Evolutionary conservation across 78 protist species (phyloP), one percentile per base, ranked within the genome.

Genomic region (Tieghemostelium lacteum): DNA sequence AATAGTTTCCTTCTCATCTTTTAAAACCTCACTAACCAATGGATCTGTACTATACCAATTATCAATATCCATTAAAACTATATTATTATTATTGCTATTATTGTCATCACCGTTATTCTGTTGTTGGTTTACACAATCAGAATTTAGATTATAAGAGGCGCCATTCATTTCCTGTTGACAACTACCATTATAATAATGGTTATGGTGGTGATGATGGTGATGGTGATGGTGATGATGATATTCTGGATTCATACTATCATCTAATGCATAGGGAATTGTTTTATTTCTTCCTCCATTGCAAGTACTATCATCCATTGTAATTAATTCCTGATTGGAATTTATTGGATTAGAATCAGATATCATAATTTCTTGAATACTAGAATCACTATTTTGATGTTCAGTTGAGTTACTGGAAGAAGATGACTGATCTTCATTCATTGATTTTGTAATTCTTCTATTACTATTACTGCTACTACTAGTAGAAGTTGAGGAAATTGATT

Each of bases 1-100:
- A 10, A 83, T 10, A n/a, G 91, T 69, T 17, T 83, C 91, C 19
- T 60, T 66, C 24, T 55, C 67, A 69, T 83, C 91, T 20, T 57
- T 57, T 24, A 83, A 39, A 22, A 83, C 91, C 17, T 83, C 91
- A 0, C 72, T 58, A 5, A 83, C 91, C 1, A 83, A 57, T n/a
- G 91, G 91, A 83, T 83, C 91, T 10, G 75, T 74, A n/a, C 69
- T 49, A 69, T 83, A 83, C 76, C 91, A 83, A 6, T 42, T 52
- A 58, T 83, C 91, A 28, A 83, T 83, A 55, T 69, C 91, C 91
- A 83, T 69, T 3, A 14, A 62, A 1, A 50, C 77, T 26, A 64
- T 64, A 36, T 64, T 14, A 37, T 64, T 33, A 45, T 45, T 10
- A 10, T 6, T 14, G 6, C 10, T 10, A 14, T 6, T 14, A 14